These are phyloP conservation scores for Agarophyton chilense DNA, from an alignment of 23 red algal genomes.

Conservation along the genomic window DNA sequence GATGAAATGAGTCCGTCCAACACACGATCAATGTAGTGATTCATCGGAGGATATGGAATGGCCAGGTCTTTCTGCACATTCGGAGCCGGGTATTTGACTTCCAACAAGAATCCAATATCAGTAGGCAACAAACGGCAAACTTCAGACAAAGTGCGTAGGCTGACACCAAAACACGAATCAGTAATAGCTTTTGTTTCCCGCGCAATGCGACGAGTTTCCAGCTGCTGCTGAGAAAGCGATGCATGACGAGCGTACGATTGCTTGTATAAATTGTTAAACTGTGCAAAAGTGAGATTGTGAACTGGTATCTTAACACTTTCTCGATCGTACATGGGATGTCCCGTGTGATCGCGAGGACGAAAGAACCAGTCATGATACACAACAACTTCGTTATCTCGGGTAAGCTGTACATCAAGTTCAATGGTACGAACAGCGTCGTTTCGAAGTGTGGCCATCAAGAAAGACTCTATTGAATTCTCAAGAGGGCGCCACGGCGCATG, in stretches of 20 bases:
- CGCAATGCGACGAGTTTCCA: not conserved
- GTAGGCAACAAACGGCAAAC: slow-evolving; percentile 63
- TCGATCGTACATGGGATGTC: slow-evolving; percentile 11
- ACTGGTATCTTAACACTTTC: slow-evolving; percentile 15
- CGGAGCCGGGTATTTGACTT: slow-evolving; percentile 88
- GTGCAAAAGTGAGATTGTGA: slow-evolving; percentile 25
- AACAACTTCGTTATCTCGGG: slow-evolving; percentile 75
- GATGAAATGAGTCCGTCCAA: slow-evolving; percentile 62
- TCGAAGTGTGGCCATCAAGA: slow-evolving; percentile 72
- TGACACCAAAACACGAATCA: slow-evolving; percentile 35
- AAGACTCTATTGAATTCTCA: slow-evolving; percentile 90
- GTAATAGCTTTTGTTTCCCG: slow-evolving; percentile 1
- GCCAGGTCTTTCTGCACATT: slow-evolving; percentile 29
- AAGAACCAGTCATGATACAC: slow-evolving; percentile 92
- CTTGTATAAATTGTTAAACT: slow-evolving; percentile 13
- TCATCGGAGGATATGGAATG: slow-evolving; percentile 73
- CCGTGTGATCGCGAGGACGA: slow-evolving; percentile 34
- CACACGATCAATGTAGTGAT: slow-evolving; percentile 76
- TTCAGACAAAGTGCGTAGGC: slow-evolving; percentile 47
- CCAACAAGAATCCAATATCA: slow-evolving; percentile 83
- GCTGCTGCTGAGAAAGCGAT: not conserved
- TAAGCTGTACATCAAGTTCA: slow-evolving; percentile 95
- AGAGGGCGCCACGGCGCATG: slow-evolving; percentile 48
- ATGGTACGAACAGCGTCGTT: slow-evolving; percentile 55
- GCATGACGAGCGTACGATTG: not conserved